Evolutionary conservation across 495 filamentous ascomycete species (phyloP).

Genomic region (Penicillium paxilli): DNA sequence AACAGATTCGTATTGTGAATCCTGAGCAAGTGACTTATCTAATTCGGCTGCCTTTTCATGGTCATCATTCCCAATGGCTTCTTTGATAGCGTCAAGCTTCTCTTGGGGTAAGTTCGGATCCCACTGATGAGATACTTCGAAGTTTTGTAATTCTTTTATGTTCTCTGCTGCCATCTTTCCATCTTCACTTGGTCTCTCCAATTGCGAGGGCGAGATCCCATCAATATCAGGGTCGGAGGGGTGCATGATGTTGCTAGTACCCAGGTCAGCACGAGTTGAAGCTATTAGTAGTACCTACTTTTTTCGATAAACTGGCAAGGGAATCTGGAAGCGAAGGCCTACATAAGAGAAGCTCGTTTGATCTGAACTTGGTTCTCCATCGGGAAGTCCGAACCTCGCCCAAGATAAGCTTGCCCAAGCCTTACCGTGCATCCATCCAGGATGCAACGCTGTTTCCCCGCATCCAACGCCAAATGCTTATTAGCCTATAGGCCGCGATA

Average conservation of each 20-base stretch:
- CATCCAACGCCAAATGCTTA: not conserved
- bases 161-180: constrained; percentile 1
- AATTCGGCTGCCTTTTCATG: constrained; percentile 19
- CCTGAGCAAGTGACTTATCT: constrained; percentile 12
- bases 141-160: constrained; percentile 8
- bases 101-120: constrained; percentile 21
- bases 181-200: not conserved
- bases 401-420: constrained; percentile 7
- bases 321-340: not conserved
- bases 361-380: too few relatives aligned
- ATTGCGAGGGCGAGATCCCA: not conserved
- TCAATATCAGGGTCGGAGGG: not conserved
- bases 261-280: not conserved
- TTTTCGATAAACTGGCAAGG: not conserved
- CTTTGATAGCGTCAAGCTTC: constrained; percentile 17
- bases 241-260: not conserved
- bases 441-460: not conserved
- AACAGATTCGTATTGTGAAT: constrained; percentile 23
- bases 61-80: constrained; percentile 9
- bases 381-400: not conserved
- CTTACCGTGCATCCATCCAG: not conserved
- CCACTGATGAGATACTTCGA: constrained; percentile 20
- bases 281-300: too few relatives aligned
- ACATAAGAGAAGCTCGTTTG: not conserved
- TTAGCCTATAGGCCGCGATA: constrained; percentile 5